phyloP scores from a whole-genome alignment of 164 flowering plant species.

The Vitis amurensis region DNA sequence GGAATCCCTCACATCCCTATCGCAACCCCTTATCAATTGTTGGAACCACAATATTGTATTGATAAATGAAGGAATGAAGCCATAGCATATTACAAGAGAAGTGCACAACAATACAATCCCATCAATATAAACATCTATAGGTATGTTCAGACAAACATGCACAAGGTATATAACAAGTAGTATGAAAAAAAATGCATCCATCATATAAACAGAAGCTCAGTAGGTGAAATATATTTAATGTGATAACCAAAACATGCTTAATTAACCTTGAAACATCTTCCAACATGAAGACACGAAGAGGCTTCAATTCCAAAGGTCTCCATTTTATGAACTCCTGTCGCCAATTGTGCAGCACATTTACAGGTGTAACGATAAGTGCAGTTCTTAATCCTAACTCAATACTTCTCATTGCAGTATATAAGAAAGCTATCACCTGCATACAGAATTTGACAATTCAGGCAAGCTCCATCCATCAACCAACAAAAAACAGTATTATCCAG shows the following conservation, averaged over 20 bases:
- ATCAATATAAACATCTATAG: too few relatives aligned
- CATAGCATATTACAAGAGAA: too few relatives aligned
- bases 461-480: slow-evolving; percentile 2
- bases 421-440: slow-evolving; percentile 88
- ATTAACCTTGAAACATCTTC: slow-evolving; percentile 89
- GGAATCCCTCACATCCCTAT: too few relatives aligned
- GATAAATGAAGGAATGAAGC: too few relatives aligned
- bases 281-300: slow-evolving; percentile 83
- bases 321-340: slow-evolving; percentile 87
- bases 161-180: too few relatives aligned
- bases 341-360: slow-evolving; percentile 99
- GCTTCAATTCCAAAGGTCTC: slow-evolving; percentile 84
- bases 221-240: not conserved
- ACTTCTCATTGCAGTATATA: slow-evolving; percentile 90
- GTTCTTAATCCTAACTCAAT: slow-evolving; percentile 81
- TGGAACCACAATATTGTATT: too few relatives aligned
- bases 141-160: too few relatives aligned
- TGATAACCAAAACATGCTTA: not conserved
- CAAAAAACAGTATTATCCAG: not conserved
- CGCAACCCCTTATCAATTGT: too few relatives aligned
- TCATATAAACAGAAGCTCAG: not conserved
- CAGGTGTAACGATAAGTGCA: slow-evolving; percentile 93
- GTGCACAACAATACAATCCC: too few relatives aligned
- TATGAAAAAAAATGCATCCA: too few relatives aligned
- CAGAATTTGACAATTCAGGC: slow-evolving; percentile 5